These are phyloP conservation scores for Leishmania turanica DNA, from an alignment of 208 protist species.

Conservation along the genomic window DNA sequence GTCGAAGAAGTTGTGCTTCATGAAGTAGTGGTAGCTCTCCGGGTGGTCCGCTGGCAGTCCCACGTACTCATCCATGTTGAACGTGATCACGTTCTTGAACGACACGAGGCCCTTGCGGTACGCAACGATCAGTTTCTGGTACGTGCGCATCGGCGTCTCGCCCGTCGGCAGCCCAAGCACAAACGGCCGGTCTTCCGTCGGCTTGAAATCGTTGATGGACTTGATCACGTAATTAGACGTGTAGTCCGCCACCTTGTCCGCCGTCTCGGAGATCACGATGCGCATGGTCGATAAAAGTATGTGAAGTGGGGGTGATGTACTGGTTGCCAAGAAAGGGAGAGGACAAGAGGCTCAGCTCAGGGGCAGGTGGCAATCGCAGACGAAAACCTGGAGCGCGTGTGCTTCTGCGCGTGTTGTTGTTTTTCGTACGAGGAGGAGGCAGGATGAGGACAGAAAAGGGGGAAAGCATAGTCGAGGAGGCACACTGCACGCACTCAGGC, in stretches of 20 bases:
- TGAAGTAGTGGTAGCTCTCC: slow-evolving; percentile 96
- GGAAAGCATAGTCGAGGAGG: not conserved
- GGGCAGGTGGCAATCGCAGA: not conserved
- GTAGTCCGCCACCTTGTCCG: slow-evolving; percentile 71
- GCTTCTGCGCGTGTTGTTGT: not conserved
- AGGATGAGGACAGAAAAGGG: not conserved
- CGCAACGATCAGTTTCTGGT: slow-evolving; percentile 88
- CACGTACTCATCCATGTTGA: slow-evolving; percentile 98
- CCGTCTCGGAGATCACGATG: slow-evolving; percentile 85
- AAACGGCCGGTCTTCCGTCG: slow-evolving; percentile 82
- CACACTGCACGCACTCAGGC: not conserved
- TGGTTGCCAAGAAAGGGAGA: no score
- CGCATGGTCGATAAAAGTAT: slow-evolving; percentile 66
- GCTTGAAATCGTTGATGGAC: slow-evolving; percentile 86
- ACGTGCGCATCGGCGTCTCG: slow-evolving; percentile 86
- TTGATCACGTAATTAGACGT: slow-evolving; percentile 86
- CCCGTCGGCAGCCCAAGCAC: slow-evolving; percentile 95
- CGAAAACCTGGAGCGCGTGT: not conserved
- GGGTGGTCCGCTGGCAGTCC: slow-evolving; percentile 89
- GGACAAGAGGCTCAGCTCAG: not conserved
- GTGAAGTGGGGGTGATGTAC: not conserved
- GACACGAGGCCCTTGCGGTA: slow-evolving; percentile 85
- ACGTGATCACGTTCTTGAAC: slow-evolving; percentile 94
- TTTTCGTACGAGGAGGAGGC: not conserved
- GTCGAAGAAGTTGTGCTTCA: slow-evolving; percentile 95